These are phyloP conservation scores for Cladophialophora yegresii DNA, from an alignment of 2,329 filamentous ascomycete species.

Conservation along the genomic window DNA sequence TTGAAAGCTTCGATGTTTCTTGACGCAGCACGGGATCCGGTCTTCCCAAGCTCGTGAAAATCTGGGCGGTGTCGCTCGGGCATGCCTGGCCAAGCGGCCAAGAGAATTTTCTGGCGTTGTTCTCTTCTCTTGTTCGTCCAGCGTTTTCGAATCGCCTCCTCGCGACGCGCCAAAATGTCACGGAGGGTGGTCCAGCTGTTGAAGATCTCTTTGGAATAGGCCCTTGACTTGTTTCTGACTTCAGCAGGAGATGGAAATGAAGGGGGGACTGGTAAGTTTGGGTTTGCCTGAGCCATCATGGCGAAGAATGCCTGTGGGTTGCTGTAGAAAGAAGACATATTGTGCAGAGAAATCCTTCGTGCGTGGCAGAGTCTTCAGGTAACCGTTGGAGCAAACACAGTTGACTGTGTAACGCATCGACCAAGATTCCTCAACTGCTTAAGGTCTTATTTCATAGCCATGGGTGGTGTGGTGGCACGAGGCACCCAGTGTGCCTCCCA, in stretches of 20 bases:
- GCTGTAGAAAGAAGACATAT: conserved; percentile 18
- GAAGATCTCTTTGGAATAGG: conserved; percentile 41
- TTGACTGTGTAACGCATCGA: too few species aligned
- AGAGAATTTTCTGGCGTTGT: conserved; percentile 52
- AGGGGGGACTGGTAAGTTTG: conserved; percentile 12
- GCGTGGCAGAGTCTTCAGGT: not conserved
- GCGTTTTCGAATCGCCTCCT: conserved; percentile 54
- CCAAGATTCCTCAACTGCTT: too few species aligned
- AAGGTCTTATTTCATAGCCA: too few species aligned
- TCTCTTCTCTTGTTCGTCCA: conserved; percentile 57
- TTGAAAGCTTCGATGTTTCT: conserved; percentile 41
- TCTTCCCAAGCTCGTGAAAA: conserved; percentile 43
- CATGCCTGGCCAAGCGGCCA: conserved; percentile 56
- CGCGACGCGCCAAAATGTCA: conserved; percentile 53
- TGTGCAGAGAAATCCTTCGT: conserved; percentile 9
- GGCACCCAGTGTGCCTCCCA: too few species aligned
- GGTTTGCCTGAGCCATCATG: conserved; percentile 11
- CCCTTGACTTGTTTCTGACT: conserved; percentile 26
- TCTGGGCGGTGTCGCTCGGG: conserved; percentile 55
- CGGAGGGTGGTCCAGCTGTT: conserved; percentile 43
- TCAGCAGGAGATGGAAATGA: conserved; percentile 17
- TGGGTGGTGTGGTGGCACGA: too few species aligned
- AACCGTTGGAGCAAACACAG: too few species aligned
- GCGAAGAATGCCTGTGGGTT: conserved; percentile 14
- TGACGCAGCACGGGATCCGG: not conserved